Conservation (phyloP, 768 basidiomycete species). For the Phylloporus rhodoxanthus region DNA sequence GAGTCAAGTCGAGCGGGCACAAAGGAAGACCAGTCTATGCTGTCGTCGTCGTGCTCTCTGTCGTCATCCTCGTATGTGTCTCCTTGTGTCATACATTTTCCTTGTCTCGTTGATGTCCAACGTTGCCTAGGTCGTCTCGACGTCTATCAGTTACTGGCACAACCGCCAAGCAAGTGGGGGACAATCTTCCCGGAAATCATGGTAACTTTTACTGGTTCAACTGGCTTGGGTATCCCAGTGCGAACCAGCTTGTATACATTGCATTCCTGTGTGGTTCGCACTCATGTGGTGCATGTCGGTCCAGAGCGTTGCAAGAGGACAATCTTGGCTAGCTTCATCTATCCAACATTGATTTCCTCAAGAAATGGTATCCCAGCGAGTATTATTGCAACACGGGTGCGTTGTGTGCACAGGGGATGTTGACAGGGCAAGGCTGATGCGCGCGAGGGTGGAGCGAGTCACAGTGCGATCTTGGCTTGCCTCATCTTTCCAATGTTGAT, state of each 20-base stretch:
- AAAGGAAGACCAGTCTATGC: slow-evolving; percentile 57
- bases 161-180: slow-evolving; percentile 86
- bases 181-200: slow-evolving; percentile 62
- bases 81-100: background rate
- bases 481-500: slow-evolving; percentile 79
- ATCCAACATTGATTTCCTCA: slow-evolving; percentile 80
- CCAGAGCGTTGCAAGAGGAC: slow-evolving; percentile 86
- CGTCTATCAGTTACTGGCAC: slow-evolving; percentile 92
- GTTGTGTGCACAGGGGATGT: background rate
- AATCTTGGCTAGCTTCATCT: slow-evolving; percentile 89
- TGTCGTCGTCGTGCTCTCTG: slow-evolving; percentile 66
- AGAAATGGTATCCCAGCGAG: slow-evolving; percentile 94
- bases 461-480: slow-evolving; percentile 84
- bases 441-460: too few species aligned
- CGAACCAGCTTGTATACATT: slow-evolving; percentile 89
- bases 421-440: too few species aligned
- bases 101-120: background rate
- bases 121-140: slow-evolving; percentile 65
- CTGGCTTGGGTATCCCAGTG: slow-evolving; percentile 97
- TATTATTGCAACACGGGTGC: slow-evolving; percentile 75
- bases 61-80: slow-evolving; percentile 56
- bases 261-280: too few species aligned
- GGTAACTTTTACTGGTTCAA: slow-evolving; percentile 81
- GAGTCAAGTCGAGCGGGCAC: slow-evolving; percentile 78
- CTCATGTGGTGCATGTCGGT: background rate